Percentiles rank a stretch among this genome's conserved stretches.
phyloP scores from a whole-genome alignment of 345 rosid species.

The Luvunga scandens region DNA sequence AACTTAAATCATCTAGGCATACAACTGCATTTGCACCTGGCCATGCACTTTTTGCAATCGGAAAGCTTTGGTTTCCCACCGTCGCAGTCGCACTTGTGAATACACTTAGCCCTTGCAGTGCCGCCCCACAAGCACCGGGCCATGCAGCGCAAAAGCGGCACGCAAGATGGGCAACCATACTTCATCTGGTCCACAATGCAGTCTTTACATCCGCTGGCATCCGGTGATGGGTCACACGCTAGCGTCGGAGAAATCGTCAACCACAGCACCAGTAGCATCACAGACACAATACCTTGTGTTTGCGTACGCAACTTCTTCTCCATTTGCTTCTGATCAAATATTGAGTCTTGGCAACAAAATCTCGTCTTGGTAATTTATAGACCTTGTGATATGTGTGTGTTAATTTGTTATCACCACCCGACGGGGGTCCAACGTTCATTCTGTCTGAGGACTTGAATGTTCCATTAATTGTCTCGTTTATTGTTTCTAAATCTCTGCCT shows the following conservation, averaged over 20 bases:
- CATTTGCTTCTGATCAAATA: not conserved
- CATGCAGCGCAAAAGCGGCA: conserved; percentile 66
- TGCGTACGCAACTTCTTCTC: conserved; percentile 1
- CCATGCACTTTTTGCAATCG: conserved; percentile 67
- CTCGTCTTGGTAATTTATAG: not conserved
- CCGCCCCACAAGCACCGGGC: conserved; percentile 82
- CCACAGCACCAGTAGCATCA: conserved; percentile 17
- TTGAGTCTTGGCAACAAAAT: too few species aligned
- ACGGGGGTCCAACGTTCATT: not conserved
- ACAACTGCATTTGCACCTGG: conserved; percentile 71
- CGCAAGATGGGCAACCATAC: conserved; percentile 54
- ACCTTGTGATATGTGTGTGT: not conserved
- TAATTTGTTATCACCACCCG: not conserved
- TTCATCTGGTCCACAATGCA: conserved; percentile 56
- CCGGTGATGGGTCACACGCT: conserved; percentile 17
- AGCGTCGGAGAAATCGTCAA: conserved; percentile 14
- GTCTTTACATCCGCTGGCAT: conserved; percentile 38
- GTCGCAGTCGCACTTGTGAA: conserved; percentile 45
- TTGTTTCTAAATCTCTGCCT: not conserved
- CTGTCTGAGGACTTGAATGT: not conserved
- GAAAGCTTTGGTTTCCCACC: conserved; percentile 44
- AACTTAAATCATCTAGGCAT: conserved; percentile 16
- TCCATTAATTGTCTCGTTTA: conserved; percentile 16
- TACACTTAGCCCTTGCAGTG: conserved; percentile 37
- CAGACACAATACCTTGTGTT: not conserved